Evolutionary conservation across 208 protist genomes (phyloP), one percentile per base, ranked within the genome.

Genomic region (Acanthamoeba polyphaga): DNA sequence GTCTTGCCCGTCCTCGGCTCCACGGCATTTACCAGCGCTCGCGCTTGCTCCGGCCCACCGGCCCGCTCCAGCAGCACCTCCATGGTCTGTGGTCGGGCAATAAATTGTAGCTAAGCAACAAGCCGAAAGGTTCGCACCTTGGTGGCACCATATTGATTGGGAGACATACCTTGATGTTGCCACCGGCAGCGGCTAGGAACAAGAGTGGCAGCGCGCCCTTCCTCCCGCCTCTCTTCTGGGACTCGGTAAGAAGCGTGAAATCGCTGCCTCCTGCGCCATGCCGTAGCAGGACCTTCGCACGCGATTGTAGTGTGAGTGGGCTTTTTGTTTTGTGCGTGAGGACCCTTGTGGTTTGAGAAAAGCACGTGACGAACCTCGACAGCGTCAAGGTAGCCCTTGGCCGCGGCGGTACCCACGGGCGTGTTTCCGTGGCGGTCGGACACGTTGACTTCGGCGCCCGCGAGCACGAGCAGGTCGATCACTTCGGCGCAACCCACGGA

Each of bases 361-460:
- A 49, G 43, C 43, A 49, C 43, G 43, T 49, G 43, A 49, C 43
- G 43, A 8, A 80, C 70, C 70, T 80, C 70, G 17, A 80, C 70
- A 19, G 46, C 70, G n/a, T 80, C 15, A 1, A 80, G 70, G 38
- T 43, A 51, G 38, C 70, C 70, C 38, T 80, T 80, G 34, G 38
- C 29, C 9, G 70, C 70, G 4, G 70, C 70, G 22, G 53, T 19
- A 38, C 74, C 43, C 74, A 82, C 32, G 7, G 74, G 19, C 32
- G 74, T 82, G 6, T 24, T 32, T 8, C 74, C 74, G 6, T 82
- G 22, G 34, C 1, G 43, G 46, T 82, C 19, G 43, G 38, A 12
- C 24, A 34, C 38, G 19, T 82, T 82, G 74, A 82, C 34, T 17
- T 82, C 74, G 38, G 46, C 74, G 74, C 74, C 74, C 38, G 74